Conservation (phyloP, 1,284 basidiomycete genomes). For the Albatrellus sp. region DNA sequence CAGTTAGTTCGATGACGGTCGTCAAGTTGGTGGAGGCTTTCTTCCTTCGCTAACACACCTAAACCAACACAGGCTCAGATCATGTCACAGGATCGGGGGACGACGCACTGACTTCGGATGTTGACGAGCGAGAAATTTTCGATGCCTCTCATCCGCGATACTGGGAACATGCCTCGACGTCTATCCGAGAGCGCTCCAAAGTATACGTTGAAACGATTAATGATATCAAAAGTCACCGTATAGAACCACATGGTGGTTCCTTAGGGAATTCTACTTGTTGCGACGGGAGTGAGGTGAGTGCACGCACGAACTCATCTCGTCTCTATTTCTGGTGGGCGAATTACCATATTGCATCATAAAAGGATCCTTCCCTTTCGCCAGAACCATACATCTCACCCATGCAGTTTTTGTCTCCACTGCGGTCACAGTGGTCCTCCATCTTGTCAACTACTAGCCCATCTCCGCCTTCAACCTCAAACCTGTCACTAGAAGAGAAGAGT, state of each 20-base stretch:
- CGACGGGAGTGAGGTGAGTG: background rate
- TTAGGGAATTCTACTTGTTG: too few relatives aligned
- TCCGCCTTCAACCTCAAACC: too few relatives aligned
- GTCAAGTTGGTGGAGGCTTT: too few relatives aligned
- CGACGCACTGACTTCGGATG: background rate
- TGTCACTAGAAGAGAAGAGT: too few relatives aligned
- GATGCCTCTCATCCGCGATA: background rate
- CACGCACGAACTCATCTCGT: background rate
- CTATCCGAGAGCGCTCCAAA: background rate
- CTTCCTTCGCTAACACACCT: too few relatives aligned
- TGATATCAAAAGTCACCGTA: background rate
- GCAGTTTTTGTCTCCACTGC: too few relatives aligned
- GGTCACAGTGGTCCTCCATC: too few relatives aligned
- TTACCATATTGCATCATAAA: background rate
- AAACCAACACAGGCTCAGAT: too few relatives aligned
- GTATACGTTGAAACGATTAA: background rate
- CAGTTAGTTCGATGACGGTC: too few relatives aligned
- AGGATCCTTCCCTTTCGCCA: too few relatives aligned
- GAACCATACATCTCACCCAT: too few relatives aligned
- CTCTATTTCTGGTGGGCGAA: background rate
- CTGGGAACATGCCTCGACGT: background rate
- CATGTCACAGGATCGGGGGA: background rate
- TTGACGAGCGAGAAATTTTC: background rate
- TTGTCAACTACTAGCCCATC: too few relatives aligned
- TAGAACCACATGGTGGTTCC: background rate